Conservation (phyloP, 495 filamentous ascomycete species). For the Podospora bellae-mahoneyi region DNA sequence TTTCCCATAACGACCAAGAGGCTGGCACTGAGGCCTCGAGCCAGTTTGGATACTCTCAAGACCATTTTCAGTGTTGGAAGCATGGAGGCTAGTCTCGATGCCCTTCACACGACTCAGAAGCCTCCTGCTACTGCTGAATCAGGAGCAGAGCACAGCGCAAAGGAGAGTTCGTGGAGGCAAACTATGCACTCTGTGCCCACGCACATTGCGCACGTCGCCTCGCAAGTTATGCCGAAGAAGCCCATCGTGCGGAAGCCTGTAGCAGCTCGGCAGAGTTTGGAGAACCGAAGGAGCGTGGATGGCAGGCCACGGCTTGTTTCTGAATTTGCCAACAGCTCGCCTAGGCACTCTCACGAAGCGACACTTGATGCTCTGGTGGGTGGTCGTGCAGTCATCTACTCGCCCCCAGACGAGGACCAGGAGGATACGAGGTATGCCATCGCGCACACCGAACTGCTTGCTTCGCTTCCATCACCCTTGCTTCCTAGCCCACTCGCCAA, state of each 20-base stretch:
- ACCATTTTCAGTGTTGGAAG: constrained; percentile 44
- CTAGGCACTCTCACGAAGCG: background rate
- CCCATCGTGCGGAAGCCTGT: constrained; percentile 37
- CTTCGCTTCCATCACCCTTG: constrained; percentile 27
- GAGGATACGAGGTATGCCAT: constrained; percentile 16
- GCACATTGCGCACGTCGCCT: constrained; percentile 29
- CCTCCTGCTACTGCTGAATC: constrained; percentile 14
- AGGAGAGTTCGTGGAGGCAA: constrained; percentile 28
- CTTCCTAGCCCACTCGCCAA: constrained; percentile 30
- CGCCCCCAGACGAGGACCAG: background rate
- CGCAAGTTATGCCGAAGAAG: constrained; percentile 33
- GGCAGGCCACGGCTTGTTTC: background rate
- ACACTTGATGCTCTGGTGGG: constrained; percentile 11
- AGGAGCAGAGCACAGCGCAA: constrained; percentile 12
- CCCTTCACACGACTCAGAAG: constrained; percentile 21
- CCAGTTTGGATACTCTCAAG: constrained; percentile 40
- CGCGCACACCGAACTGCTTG: constrained; percentile 16
- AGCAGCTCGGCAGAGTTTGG: constrained; percentile 22
- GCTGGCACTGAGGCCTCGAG: constrained; percentile 33
- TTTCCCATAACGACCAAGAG: constrained; percentile 34
- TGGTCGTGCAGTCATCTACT: background rate
- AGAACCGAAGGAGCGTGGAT: background rate
- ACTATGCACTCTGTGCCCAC: constrained; percentile 29
- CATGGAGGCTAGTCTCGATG: constrained; percentile 31
- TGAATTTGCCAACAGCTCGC: background rate